Evolutionary conservation across 108 stramenopile species (phyloP).

Genomic region (Conticribra weissflogii): DNA sequence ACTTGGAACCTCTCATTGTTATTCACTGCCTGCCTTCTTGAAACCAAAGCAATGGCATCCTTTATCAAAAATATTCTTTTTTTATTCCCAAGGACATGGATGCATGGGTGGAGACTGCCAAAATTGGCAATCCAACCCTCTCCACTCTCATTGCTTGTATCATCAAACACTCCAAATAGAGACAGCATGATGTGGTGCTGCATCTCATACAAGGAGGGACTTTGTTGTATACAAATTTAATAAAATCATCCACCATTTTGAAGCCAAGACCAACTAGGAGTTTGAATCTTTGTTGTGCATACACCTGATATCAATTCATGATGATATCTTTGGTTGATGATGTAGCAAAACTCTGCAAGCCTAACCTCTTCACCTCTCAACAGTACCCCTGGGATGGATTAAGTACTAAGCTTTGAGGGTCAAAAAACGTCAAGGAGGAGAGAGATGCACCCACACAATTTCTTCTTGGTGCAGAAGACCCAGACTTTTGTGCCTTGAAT

Average conservation of each 20-base stretch:
- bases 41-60: too few species aligned
- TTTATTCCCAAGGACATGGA: too few species aligned
- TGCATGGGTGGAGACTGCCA: conserved; percentile 11
- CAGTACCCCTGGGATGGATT: conserved; percentile 10
- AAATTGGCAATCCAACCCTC: conserved; percentile 18
- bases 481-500: conserved; percentile 6
- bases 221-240: conserved; percentile 7
- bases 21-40: too few species aligned
- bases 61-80: too few species aligned
- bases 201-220: conserved; percentile 11
- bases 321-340: conserved; percentile 20
- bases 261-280: background rate
- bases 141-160: too few species aligned
- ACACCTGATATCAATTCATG: conserved; percentile 3
- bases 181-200: background rate
- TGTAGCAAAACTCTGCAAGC: background rate
- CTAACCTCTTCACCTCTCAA: conserved; percentile 1
- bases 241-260: conserved; percentile 1
- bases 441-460: conserved; percentile 20
- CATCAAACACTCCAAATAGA: conserved; percentile 3
- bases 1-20: too few species aligned
- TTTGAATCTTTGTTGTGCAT: background rate
- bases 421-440: conserved; percentile 25
- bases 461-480: conserved; percentile 23
- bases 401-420: conserved; percentile 6